phyloP scores from a whole-genome alignment of 805 yeast genomes.

The Vanderwaltozyma tropicalis region DNA sequence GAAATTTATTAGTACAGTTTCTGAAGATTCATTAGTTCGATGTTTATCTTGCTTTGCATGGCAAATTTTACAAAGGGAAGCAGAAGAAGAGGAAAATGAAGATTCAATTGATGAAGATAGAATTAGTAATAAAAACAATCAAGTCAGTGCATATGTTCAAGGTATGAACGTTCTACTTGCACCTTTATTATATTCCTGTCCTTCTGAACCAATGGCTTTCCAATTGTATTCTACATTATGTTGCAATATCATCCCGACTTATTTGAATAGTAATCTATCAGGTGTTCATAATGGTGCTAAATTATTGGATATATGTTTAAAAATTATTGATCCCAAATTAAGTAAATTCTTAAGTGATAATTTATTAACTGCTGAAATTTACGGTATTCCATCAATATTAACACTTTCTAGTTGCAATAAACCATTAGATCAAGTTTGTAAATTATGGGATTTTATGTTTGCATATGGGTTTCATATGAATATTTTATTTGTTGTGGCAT shows the following conservation, averaged over 20 bases:
- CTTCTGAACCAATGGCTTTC: constrained; percentile 80
- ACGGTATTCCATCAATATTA: constrained; percentile 74
- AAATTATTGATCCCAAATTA: constrained; percentile 63
- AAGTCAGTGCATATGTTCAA: constrained; percentile 51
- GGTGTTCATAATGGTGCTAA: constrained; percentile 73
- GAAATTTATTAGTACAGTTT: constrained; percentile 50
- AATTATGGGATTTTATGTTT: constrained; percentile 82
- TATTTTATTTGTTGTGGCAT: constrained; percentile 68
- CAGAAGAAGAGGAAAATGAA: not conserved
- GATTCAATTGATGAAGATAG: constrained; percentile 4
- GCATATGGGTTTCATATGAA: constrained; percentile 90
- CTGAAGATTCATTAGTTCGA: constrained; percentile 59
- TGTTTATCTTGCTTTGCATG: constrained; percentile 65
- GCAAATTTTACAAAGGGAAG: constrained; percentile 20
- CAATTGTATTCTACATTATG: constrained; percentile 56
- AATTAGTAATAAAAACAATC: not conserved
- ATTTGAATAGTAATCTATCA: constrained; percentile 61
- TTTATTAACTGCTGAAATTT: constrained; percentile 68
- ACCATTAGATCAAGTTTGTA: constrained; percentile 61
- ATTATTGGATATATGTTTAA: constrained; percentile 63
- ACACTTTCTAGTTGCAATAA: constrained; percentile 87
- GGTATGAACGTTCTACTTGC: constrained; percentile 85
- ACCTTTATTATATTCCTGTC: constrained; percentile 65
- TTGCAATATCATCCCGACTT: constrained; percentile 59
- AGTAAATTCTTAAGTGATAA: constrained; percentile 35